Conservation (phyloP, 2,329 filamentous ascomycete genomes). For the Pseudogymnoascus sp. region DNA sequence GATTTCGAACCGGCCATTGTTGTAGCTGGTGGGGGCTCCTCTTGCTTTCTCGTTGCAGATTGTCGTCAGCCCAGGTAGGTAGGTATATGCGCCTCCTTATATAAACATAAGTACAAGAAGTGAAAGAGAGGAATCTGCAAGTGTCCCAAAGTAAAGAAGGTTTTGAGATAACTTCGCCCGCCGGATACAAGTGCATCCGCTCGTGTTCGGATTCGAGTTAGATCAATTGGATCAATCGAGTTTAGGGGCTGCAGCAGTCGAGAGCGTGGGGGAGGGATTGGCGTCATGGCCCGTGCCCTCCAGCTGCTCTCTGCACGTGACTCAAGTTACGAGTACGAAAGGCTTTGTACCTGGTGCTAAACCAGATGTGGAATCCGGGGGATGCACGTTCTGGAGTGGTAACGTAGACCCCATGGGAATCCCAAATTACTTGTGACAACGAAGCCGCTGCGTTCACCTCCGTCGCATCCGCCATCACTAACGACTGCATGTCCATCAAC, state of each 20-base stretch:
- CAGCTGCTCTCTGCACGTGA: neutral
- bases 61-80: neutral
- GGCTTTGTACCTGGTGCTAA: neutral
- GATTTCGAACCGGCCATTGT: constrained; percentile 9
- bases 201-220: neutral
- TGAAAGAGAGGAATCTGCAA: neutral
- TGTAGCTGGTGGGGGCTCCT: neutral
- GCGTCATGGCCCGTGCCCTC: neutral
- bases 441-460: neutral
- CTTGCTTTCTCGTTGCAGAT: neutral
- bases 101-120: neutral
- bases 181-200: neutral
- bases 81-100: neutral
- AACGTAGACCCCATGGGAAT: neutral
- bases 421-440: neutral
- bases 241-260: neutral
- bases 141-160: neutral
- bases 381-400: neutral
- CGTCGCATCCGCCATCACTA: neutral
- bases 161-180: neutral
- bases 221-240: neutral
- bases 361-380: neutral
- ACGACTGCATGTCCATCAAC: neutral
- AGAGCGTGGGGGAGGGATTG: neutral
- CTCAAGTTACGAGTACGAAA: neutral